A percentile compares a stretch with the other conserved stretches of the same genome.
Conservation (phyloP, 78 protist species). For the Thecamonas trahens region DNA sequence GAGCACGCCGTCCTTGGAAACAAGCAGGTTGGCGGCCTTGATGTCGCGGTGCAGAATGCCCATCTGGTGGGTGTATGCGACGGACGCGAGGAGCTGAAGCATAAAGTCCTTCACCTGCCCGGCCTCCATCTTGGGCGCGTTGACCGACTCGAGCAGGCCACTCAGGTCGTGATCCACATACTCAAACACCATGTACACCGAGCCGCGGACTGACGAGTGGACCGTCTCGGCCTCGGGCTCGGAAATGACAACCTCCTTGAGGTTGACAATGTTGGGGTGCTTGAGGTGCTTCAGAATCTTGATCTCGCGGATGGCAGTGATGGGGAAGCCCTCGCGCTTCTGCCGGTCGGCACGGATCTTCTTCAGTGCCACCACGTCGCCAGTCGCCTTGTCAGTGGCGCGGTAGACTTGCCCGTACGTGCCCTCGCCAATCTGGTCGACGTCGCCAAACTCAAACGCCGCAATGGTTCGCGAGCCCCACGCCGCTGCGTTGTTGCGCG, state of each 20-base stretch:
- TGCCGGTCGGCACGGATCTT: conserved; percentile 45
- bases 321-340: conserved; percentile 73
- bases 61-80: background rate
- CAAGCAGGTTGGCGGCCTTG: conserved; percentile 48
- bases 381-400: conserved; percentile 17
- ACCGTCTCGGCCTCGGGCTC: background rate
- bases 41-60: background rate
- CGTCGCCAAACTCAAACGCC: too few relatives aligned
- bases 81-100: background rate
- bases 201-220: background rate
- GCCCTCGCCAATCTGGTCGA: too few relatives aligned
- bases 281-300: conserved; percentile 24
- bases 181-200: conserved; percentile 64
- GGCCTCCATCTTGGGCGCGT: conserved; percentile 20
- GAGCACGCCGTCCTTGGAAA: conserved; percentile 25
- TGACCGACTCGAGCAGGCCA: conserved; percentile 39
- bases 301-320: conserved; percentile 67
- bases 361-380: conserved; percentile 64
- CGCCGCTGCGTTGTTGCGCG: too few relatives aligned
- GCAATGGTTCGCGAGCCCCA: too few relatives aligned
- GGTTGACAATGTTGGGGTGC: conserved; percentile 38
- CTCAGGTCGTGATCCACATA: conserved; percentile 57
- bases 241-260: conserved; percentile 27
- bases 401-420: conserved; percentile 36
- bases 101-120: background rate